These are phyloP conservation scores for Agastache rugosa DNA, from an alignment of 257 asterid species.

Conservation along the genomic window DNA sequence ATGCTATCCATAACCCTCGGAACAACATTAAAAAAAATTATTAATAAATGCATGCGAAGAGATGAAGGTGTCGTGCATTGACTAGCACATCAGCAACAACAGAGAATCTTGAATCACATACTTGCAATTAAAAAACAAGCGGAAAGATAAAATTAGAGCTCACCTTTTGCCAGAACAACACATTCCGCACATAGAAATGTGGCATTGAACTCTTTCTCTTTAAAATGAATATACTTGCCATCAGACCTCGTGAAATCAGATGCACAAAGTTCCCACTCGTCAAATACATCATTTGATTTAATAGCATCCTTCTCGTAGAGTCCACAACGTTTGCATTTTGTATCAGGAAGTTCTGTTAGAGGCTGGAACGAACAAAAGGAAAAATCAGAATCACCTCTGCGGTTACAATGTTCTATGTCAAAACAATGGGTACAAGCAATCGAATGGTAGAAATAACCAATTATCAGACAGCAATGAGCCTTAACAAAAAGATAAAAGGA, in stretches of 20 bases:
- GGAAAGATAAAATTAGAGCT: constrained; percentile 22
- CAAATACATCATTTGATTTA: constrained; percentile 59
- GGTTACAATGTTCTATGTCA: not conserved
- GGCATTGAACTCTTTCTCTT: constrained; percentile 49
- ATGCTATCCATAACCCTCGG: not conserved
- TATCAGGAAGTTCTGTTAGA: constrained; percentile 55
- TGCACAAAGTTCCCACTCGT: constrained; percentile 89
- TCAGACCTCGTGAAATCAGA: constrained; percentile 64
- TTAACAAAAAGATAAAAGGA: not conserved
- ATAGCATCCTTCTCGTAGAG: constrained; percentile 73
- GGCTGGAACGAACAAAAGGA: constrained; percentile 64
- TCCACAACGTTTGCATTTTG: constrained; percentile 88
- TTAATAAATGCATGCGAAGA: no score
- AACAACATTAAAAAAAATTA: no score
- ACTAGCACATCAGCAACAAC: constrained; percentile 6
- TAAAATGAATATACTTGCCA: constrained; percentile 59
- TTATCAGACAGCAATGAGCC: not conserved
- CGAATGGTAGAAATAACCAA: not conserved
- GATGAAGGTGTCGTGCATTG: not conserved
- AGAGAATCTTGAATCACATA: not conserved
- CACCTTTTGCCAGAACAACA: constrained; percentile 42
- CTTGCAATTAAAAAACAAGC: constrained; percentile 5
- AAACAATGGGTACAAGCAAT: not conserved
- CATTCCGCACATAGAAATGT: constrained; percentile 56
- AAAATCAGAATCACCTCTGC: constrained; percentile 22